Base-by-base conservation (phyloP, 371 early-diverging fungal species). In the Blyttiomyces sp. region DNA sequence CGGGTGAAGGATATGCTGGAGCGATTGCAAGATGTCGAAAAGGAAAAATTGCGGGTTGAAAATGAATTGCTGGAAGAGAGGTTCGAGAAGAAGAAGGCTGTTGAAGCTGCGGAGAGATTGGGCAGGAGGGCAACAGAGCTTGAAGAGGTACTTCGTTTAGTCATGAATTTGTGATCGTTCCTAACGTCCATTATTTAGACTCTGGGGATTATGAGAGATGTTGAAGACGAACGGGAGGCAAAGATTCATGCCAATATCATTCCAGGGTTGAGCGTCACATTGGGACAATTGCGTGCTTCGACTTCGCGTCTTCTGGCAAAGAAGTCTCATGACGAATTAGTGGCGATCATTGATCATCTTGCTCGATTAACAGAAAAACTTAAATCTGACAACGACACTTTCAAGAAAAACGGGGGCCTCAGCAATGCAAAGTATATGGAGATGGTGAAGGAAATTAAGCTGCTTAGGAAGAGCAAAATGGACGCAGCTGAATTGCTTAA, bases 371-470 rank as follows among this genome's bases (percentile, higher is more conserved):
- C 42, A 13, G 76, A 76, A n/a, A 60, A 59, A 34, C 59, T 70
- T 4, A 46, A 57, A 34, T 13, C 26, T 23, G 75, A 77, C 6
- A 68, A 61, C 36, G 69, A 70, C 21, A 43, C 31, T 17, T 13
- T 70, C 17, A 59, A 59, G 45, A 61, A 59, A 44, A 34, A 39
- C 28, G 23, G 44, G 26, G 57, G 50, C 5, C 43, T 59, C 42
- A 50, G 44, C 17, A 54, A 71, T n/a, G 27, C 56, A 4, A 67
- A 70, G 51, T 64, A 70, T 55, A 59, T 63, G 66, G 73, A 72
- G 35, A 54, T 71, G 42, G 34, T 67, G 11, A 66, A 64, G 33
- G 74, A 74, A 33, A 24, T 66, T 54, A 75, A 72, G 59, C 28
- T 31, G 49, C 53, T 70, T 28, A 48, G 68, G 33, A 57, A 59